These are phyloP conservation scores for Fusarium brachygibbosum DNA, from an alignment of 2,329 filamentous ascomycete species.

Conservation along the genomic window DNA sequence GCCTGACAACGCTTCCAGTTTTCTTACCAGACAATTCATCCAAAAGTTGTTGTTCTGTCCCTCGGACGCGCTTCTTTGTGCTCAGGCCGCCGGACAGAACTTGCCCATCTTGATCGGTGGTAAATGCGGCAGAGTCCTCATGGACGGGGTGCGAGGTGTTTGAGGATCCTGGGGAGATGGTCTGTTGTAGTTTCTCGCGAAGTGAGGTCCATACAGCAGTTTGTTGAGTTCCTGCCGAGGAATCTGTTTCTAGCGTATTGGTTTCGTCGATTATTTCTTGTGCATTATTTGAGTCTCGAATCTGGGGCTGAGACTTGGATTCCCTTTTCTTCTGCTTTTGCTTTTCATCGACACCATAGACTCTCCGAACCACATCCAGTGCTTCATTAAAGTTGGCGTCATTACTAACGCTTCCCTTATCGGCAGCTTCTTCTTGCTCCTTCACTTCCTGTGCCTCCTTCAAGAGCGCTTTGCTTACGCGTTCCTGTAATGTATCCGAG, in stretches of 20 bases:
- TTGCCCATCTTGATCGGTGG: neutral
- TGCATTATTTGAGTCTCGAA: neutral
- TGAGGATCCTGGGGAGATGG: neutral
- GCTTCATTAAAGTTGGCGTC: constrained; percentile 40
- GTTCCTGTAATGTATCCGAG: neutral
- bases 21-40: neutral
- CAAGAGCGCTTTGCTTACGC: neutral
- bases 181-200: constrained; percentile 47
- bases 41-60: neutral
- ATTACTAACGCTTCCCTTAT: neutral
- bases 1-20: neutral
- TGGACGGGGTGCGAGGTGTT: neutral
- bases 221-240: neutral
- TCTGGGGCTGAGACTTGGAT: neutral
- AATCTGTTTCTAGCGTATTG: neutral
- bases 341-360: constrained; percentile 40
- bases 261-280: neutral
- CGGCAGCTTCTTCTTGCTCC: neutral
- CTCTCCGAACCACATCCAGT: constrained; percentile 44
- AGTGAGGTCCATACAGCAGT: constrained; percentile 50
- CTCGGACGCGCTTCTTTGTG: neutral
- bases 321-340: constrained; percentile 14
- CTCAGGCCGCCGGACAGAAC: neutral
- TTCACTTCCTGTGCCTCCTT: constrained; percentile 1
- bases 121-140: neutral